These are phyloP conservation scores for Phialocephala sp. DNA, from an alignment of 2,329 filamentous ascomycete genomes.

Conservation along the genomic window DNA sequence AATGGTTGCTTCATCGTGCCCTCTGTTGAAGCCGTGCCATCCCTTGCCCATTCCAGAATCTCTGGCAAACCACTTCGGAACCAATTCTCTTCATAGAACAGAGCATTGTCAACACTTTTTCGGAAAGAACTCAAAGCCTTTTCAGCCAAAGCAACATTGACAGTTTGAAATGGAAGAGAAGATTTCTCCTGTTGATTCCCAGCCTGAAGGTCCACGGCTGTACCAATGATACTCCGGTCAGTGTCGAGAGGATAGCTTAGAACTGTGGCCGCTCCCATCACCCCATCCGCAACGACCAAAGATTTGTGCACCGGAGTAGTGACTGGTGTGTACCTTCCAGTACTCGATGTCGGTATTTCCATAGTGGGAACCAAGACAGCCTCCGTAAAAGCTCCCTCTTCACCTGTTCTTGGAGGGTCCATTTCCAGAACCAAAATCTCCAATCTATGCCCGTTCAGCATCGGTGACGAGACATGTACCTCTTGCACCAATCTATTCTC, in stretches of 20 bases:
- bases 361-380: slow-evolving; percentile 77
- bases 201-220: slow-evolving; percentile 62
- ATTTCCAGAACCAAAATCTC: slow-evolving; percentile 66
- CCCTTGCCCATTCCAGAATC: slow-evolving; percentile 70
- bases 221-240: slow-evolving; percentile 51
- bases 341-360: slow-evolving; percentile 68
- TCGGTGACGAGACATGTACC: slow-evolving; percentile 66
- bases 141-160: slow-evolving; percentile 69
- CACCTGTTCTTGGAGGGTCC: slow-evolving; percentile 53
- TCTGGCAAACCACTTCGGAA: slow-evolving; percentile 71
- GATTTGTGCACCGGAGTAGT: slow-evolving; percentile 85
- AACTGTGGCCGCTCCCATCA: slow-evolving; percentile 67
- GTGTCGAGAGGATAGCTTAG: slow-evolving; percentile 48
- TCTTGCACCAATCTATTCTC: slow-evolving; percentile 59
- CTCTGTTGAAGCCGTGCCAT: slow-evolving; percentile 47
- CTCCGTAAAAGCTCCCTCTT: slow-evolving; percentile 60
- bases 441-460: slow-evolving; percentile 64
- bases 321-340: slow-evolving; percentile 68
- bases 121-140: slow-evolving; percentile 72
- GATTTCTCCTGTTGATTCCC: slow-evolving; percentile 41
- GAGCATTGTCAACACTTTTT: slow-evolving; percentile 70
- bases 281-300: slow-evolving; percentile 74
- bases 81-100: slow-evolving; percentile 77
- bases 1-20: slow-evolving; percentile 68
- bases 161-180: slow-evolving; percentile 54